A percentile compares a stretch with the other conserved stretches of the same genome.
phyloP scores from a whole-genome alignment of 345 rosid species.

The Eucalyptus paniculata region DNA sequence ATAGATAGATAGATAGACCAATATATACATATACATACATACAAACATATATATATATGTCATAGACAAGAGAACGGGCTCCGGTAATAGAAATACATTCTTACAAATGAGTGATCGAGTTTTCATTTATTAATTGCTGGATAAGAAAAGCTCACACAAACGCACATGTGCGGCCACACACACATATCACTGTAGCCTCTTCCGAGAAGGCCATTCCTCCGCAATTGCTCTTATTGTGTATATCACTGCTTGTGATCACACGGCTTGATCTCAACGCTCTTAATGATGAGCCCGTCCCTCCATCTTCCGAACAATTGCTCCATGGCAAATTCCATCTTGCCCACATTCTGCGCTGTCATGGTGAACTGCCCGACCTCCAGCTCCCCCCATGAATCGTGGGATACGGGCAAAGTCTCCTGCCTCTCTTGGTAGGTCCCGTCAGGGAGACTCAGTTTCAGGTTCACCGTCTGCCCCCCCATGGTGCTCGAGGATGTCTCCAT shows the following conservation, averaged over 20 bases:
- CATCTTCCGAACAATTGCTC: background rate
- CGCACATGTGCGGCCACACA: accelerated
- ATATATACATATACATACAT: background rate
- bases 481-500: no score
- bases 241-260: background rate
- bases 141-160: background rate
- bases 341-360: background rate
- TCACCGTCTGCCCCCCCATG: no score
- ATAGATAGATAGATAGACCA: no score
- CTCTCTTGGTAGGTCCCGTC: background rate
- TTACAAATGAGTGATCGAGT: background rate
- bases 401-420: background rate
- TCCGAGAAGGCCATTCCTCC: background rate
- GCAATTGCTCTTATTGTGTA: background rate
- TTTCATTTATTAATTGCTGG: background rate
- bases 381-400: background rate
- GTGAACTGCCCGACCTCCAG: background rate
- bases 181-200: background rate
- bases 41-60: no score
- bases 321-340: background rate
- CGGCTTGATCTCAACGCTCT: background rate
- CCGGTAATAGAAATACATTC: background rate
- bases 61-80: background rate
- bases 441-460: no score
- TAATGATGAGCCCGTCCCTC: background rate